Evolutionary conservation across 2,329 filamentous ascomycete genomes (phyloP).

Genomic region (Monosporascus sp.): DNA sequence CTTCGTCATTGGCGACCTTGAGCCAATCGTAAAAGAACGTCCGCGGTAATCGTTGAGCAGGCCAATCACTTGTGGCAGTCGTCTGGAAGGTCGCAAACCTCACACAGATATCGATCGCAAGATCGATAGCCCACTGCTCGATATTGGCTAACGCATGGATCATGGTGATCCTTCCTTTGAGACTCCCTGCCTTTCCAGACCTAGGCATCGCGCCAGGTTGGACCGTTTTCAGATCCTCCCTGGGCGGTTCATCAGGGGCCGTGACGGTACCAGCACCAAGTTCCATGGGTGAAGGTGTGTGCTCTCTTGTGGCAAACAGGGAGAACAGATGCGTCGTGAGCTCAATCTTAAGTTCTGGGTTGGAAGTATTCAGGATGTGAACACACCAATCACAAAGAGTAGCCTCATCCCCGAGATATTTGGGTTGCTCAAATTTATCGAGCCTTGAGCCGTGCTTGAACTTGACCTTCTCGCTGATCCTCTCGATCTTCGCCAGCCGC

Average conservation of each 20-base stretch:
- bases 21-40: slow-evolving; percentile 43
- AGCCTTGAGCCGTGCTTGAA: slow-evolving; percentile 31
- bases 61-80: slow-evolving; percentile 8
- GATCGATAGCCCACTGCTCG: slow-evolving; percentile 42
- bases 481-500: slow-evolving; percentile 29
- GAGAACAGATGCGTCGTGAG: slow-evolving; percentile 38
- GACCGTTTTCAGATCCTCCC: slow-evolving; percentile 32
- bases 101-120: slow-evolving; percentile 41
- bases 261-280: slow-evolving; percentile 30
- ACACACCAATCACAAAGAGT: slow-evolving; percentile 42
- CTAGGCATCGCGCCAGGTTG: slow-evolving; percentile 34
- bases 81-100: slow-evolving; percentile 39
- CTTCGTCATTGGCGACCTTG: slow-evolving; percentile 41
- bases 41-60: slow-evolving; percentile 29
- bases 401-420: slow-evolving; percentile 33
- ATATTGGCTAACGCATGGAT: slow-evolving; percentile 42
- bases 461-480: slow-evolving; percentile 39
- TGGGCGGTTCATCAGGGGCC: slow-evolving; percentile 34
- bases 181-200: slow-evolving; percentile 33
- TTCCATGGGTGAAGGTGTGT: slow-evolving; percentile 33
- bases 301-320: slow-evolving; percentile 32
- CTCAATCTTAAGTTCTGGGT: slow-evolving; percentile 41
- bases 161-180: slow-evolving; percentile 40
- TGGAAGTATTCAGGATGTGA: slow-evolving; percentile 37
- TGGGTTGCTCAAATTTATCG: slow-evolving; percentile 8